These are phyloP conservation scores for Fusarium pseudograminearum DNA, from an alignment of 2,329 filamentous ascomycete species.

Conservation along the genomic window DNA sequence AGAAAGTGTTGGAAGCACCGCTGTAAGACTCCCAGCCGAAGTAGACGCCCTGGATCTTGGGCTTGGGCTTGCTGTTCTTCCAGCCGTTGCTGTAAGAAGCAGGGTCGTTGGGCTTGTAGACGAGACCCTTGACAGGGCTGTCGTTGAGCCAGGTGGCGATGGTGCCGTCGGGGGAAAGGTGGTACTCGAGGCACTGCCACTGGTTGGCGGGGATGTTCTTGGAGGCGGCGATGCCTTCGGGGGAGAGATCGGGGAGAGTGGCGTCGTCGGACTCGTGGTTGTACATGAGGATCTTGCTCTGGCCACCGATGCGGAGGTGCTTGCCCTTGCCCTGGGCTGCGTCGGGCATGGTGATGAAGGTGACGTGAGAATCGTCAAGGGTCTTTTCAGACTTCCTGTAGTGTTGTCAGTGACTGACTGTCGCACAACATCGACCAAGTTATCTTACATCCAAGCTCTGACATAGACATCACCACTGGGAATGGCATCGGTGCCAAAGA, in stretches of 20 bases:
- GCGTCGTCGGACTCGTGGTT: constrained; percentile 73
- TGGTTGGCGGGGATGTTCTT: constrained; percentile 60
- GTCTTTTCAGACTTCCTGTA: constrained; percentile 66
- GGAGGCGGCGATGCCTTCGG: constrained; percentile 68
- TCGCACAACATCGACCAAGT: accelerated
- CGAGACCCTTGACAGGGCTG: constrained; percentile 62
- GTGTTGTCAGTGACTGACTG: neutral
- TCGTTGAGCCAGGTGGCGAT: constrained; percentile 72
- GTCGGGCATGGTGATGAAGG: constrained; percentile 74
- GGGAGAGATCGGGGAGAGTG: constrained; percentile 70
- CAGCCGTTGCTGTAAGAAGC: constrained; percentile 60
- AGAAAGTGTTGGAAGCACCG: constrained; percentile 70
- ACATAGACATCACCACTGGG: constrained; percentile 70
- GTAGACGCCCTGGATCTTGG: constrained; percentile 67
- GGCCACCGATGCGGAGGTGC: constrained; percentile 72
- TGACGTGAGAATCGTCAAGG: constrained; percentile 69
- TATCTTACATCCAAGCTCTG: constrained; percentile 65
- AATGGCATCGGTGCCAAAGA: constrained; percentile 69
- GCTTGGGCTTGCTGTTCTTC: constrained; percentile 62
- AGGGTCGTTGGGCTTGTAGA: constrained; percentile 54
- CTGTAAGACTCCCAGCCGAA: constrained; percentile 75
- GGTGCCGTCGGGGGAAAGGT: constrained; percentile 67
- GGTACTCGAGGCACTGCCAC: constrained; percentile 73
- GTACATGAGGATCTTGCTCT: constrained; percentile 72
- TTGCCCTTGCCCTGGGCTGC: constrained; percentile 66